Evolutionary conservation across 768 basidiomycete genomes (phyloP).

Genomic region (Tricholoma sp.): DNA sequence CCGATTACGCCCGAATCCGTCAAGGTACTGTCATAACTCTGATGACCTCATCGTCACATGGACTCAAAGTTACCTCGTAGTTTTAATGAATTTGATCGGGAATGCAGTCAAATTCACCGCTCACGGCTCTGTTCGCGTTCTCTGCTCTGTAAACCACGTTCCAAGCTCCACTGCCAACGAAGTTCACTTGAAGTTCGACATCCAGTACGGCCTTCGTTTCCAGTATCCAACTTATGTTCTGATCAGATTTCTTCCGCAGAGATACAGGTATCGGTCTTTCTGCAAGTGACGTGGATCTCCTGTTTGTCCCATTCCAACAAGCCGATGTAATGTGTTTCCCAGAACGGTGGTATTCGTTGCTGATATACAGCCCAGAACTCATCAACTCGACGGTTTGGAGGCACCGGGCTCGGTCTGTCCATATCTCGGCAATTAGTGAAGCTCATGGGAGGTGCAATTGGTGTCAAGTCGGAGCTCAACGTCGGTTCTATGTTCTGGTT

Average conservation of each 20-base stretch:
- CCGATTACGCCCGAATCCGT: constrained; percentile 69
- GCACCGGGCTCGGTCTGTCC: constrained; percentile 71
- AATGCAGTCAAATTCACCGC: constrained; percentile 76
- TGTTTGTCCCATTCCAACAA: constrained; percentile 76
- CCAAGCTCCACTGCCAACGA: constrained; percentile 31
- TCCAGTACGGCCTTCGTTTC: constrained; percentile 39
- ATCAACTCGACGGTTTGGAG: constrained; percentile 70
- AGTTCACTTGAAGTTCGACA: constrained; percentile 57
- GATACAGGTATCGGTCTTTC: constrained; percentile 74
- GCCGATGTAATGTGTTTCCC: constrained; percentile 43
- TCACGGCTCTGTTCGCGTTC: constrained; percentile 57
- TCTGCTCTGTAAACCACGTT: constrained; percentile 47
- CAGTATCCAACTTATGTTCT: background rate
- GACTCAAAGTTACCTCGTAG: constrained; percentile 23
- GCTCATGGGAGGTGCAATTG: constrained; percentile 72
- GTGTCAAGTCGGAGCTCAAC: constrained; percentile 59
- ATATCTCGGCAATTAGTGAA: constrained; percentile 73
- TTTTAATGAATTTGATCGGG: constrained; percentile 73
- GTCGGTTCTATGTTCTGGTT: constrained; percentile 72
- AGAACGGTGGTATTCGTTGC: background rate
- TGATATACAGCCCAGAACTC: constrained; percentile 40
- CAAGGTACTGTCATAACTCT: constrained; percentile 42
- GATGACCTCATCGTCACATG: no score
- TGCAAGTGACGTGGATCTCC: constrained; percentile 55
- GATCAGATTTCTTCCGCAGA: constrained; percentile 24